A percentile compares a stretch with the other conserved stretches of the same genome.
Evolutionary conservation across 2,329 filamentous ascomycete species (phyloP).

Genomic region (Dothiorella sarmentorum): DNA sequence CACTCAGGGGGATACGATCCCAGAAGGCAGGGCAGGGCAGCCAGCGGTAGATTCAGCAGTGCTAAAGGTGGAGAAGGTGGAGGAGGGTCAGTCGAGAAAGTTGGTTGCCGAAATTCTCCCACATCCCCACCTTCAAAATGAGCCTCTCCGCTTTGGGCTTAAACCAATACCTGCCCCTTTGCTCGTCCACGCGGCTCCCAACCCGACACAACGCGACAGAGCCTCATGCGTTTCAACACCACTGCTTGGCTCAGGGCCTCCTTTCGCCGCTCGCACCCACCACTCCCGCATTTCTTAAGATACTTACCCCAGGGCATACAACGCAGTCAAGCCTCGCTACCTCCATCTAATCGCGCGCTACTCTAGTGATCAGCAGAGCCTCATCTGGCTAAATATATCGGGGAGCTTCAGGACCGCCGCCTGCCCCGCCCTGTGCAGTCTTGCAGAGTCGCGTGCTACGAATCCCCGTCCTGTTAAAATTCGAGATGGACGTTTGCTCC

Average conservation of each 20-base stretch:
- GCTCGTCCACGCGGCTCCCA: not conserved
- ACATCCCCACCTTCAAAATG: slow-evolving; percentile 6
- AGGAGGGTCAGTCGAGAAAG: not conserved
- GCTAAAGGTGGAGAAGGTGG: not conserved
- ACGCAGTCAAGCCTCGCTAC: too few relatives aligned
- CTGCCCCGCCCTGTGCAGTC: too few relatives aligned
- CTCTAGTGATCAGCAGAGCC: not conserved
- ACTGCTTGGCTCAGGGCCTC: not conserved
- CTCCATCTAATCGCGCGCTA: too few relatives aligned
- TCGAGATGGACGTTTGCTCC: too few relatives aligned
- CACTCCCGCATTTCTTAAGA: too few relatives aligned
- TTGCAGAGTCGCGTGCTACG: too few relatives aligned
- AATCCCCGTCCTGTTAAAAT: too few relatives aligned
- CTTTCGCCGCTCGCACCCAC: not conserved
- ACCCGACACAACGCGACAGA: not conserved
- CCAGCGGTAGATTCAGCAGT: not conserved
- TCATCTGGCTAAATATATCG: slow-evolving; percentile 1
- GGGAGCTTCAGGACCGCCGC: not conserved
- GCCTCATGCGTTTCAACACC: not conserved
- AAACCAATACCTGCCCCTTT: slow-evolving; percentile 15
- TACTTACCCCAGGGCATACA: too few relatives aligned
- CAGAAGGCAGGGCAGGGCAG: not conserved
- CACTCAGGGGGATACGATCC: not conserved
- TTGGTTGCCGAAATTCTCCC: not conserved
- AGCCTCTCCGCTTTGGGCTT: not conserved